phyloP scores from a whole-genome alignment of 805 yeast genomes.

The Metschnikowia gelsemii region DNA sequence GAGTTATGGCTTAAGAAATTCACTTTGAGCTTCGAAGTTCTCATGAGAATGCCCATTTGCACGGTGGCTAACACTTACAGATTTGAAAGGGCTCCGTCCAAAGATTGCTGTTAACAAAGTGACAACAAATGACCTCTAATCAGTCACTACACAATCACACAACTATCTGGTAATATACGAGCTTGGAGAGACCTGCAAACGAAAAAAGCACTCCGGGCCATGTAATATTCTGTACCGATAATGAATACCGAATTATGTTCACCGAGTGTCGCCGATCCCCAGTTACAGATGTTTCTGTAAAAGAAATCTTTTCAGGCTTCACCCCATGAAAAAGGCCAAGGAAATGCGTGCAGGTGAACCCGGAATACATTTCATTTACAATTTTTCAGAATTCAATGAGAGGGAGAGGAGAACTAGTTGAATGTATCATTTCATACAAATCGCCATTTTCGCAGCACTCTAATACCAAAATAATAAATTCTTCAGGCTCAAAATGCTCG shows the following conservation, averaged over 20 bases:
- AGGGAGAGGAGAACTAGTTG: slow-evolving; percentile 15
- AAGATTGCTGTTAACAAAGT: slow-evolving; percentile 50
- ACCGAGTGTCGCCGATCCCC: slow-evolving; percentile 60
- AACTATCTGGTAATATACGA: slow-evolving; percentile 11
- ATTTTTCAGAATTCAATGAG: slow-evolving; percentile 35
- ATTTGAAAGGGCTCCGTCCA: slow-evolving; percentile 54
- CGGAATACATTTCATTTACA: slow-evolving; percentile 51
- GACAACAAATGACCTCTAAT: slow-evolving; percentile 55
- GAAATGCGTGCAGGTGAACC: slow-evolving; percentile 55
- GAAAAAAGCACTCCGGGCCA: slow-evolving; percentile 53
- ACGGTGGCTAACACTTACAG: slow-evolving; percentile 17
- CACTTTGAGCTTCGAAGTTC: slow-evolving; percentile 9
- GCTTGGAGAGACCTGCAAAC: slow-evolving; percentile 13
- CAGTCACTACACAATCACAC: slow-evolving; percentile 49
- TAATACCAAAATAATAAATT: slow-evolving; percentile 54
- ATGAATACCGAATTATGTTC: slow-evolving; percentile 31
- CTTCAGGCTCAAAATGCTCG: slow-evolving; percentile 55
- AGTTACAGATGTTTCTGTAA: slow-evolving; percentile 61
- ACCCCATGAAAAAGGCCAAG: slow-evolving; percentile 67
- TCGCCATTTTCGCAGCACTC: slow-evolving; percentile 71
- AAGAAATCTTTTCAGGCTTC: slow-evolving; percentile 68
- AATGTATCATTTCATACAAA: slow-evolving; percentile 55
- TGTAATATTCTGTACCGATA: slow-evolving; percentile 60
- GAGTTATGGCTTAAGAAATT: slow-evolving; percentile 14
- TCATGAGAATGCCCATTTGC: slow-evolving; percentile 10